Evolutionary conservation across 176 grass and related monocot genomes (phyloP), one percentile per base, ranked within the genome.

Genomic region (Elaeis guineensis): DNA sequence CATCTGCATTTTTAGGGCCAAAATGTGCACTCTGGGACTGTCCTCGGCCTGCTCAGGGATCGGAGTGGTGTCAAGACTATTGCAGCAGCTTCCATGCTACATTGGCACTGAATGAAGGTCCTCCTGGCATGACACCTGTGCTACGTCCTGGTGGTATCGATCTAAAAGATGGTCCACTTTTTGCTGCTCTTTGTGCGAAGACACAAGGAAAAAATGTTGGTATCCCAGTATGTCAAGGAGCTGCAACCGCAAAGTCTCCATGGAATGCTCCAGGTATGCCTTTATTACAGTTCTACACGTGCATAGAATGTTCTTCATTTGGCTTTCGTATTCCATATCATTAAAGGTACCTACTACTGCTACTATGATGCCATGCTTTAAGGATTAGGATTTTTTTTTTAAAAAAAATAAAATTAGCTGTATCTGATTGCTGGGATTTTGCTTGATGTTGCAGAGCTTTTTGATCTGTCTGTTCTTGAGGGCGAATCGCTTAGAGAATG

Each of bases 11-110:
- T 26, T 25, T 56, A 22, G 55, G 65, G 16, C 65, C 65, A 21
- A 68, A 68, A 56, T 68, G 65, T 56, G 52, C 65, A 56, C 65
- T 68, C 18, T 68, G 65, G 65, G 65, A 68, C 52, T 68, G 65
- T 15, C 65, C 65, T 16, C 54, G 65, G 65, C 65, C 65, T 68
- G 52, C 65, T 56, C 23, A 25, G 52, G 65, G 52, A 56, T 68
- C 52, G 17, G 65, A 57, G 16, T 68, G 65, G 65, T 56, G 19
- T 4, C 50, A 55, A 55, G 65, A 68, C 14, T 68, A 68, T 18
- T 68, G 65, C 19, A 68, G 65, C 25, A 68, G 65, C 52, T 68
- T 68, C 25, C 65, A 68, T 68, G 65, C 65, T 39, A 56, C 65
- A 55, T 9, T 68, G 4, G 65, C 65, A 68, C 52, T 55, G 0